Percentiles rank a stretch among this genome's conserved stretches.
Evolutionary conservation across 768 basidiomycete genomes (phyloP).

Genomic region (Tricholomella constricta): DNA sequence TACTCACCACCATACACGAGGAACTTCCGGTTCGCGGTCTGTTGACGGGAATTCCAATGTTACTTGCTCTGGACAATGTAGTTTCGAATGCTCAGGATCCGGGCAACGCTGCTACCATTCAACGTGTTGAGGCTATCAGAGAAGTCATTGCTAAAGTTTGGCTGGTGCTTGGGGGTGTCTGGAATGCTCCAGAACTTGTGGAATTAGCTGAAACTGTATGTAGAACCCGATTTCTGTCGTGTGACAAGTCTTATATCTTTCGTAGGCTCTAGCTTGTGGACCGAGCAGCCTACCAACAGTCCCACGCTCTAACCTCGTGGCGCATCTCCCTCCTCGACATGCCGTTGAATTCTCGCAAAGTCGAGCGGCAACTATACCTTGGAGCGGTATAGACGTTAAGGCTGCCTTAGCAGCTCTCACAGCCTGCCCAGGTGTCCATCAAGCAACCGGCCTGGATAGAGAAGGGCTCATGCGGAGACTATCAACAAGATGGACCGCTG

Average conservation of each 20-base stretch:
- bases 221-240: constrained; percentile 9
- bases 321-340: constrained; percentile 46
- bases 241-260: constrained; percentile 10
- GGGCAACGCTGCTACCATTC: constrained; percentile 37
- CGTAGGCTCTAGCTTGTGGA: constrained; percentile 47
- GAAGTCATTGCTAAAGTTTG: constrained; percentile 68
- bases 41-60: constrained; percentile 82
- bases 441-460: constrained; percentile 64
- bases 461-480: constrained; percentile 56
- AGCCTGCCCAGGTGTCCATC: constrained; percentile 54
- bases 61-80: constrained; percentile 69
- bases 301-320: constrained; percentile 35
- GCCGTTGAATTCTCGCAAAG: constrained; percentile 42
- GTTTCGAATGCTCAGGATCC: constrained; percentile 46
- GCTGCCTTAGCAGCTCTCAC: constrained; percentile 59
- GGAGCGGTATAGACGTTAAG: constrained; percentile 53
- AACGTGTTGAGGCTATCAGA: constrained; percentile 56
- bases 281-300: constrained; percentile 39
- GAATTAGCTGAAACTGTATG: constrained; percentile 59
- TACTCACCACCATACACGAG: constrained; percentile 68
- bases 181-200: constrained; percentile 62
- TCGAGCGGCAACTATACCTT: constrained; percentile 24
- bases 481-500: constrained; percentile 67
- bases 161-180: constrained; percentile 67
- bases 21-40: constrained; percentile 76